Base-by-base conservation (phyloP, 1,284 basidiomycete species). In the Ustilago xerochloae region DNA sequence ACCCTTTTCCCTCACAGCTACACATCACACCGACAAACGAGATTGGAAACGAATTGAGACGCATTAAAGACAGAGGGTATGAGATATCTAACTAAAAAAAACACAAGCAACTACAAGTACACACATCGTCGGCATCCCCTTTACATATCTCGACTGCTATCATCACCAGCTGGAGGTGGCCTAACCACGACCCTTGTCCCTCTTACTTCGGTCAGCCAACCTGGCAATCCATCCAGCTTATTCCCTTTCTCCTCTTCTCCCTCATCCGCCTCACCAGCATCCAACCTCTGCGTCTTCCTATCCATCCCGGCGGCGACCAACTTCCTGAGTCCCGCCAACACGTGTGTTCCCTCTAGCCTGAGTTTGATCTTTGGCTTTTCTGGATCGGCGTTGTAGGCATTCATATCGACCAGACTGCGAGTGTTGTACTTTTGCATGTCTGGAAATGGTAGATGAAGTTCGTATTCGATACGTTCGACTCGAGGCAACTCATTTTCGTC, bases 181-280 rank as follows among this genome's bases (percentile, higher is more conserved):
- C 52, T 53, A 10, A 78, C 68, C n/a, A 59, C 50, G 39, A 79
- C 73, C 57, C 58, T 75, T 0, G 76, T 79, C 0, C 78, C 73
- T 39, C 69, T 63, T 6, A 80, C 63, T 18, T 78, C 71, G 29
- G 67, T 71, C 65, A 80, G 18, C 78, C 78, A 80, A 1, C 64
- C 59, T 0, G 78, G 78, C 36, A 80, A 29, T 1, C 78, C 77
- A 29, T 67, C 59, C 36, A 68, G 36, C 52, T 52, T 60, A 15
- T 54, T 35, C 6, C 36, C 51, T 10, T 41, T 32, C 13, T 18
- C 32, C 6, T 45, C 58, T 8, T 54, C 48, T 4, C 24, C 67
- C 4, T 63, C 71, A 10, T 55, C 67, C 2, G 4, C 60, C 18
- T 65, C 54, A 5, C 57, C 71, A 8, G 54, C 63, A 47, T 74